Evolutionary conservation across 1,284 basidiomycete species (phyloP).

Genomic region (Irpex sp.): DNA sequence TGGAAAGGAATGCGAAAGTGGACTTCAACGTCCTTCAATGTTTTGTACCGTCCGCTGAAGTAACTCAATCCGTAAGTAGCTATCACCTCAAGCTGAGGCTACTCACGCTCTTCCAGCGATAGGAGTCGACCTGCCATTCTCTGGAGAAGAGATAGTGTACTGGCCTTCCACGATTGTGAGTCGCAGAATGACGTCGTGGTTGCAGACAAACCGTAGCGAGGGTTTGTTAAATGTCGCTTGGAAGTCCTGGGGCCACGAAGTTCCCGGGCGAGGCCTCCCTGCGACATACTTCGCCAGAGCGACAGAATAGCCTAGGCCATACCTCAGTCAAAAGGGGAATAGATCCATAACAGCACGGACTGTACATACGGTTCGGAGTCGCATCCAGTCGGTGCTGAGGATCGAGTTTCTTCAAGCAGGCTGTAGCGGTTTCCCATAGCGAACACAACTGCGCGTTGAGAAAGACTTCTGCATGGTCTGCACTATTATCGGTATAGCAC

Average conservation of each 20-base stretch:
- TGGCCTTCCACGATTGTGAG: slow-evolving; percentile 23
- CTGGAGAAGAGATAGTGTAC: slow-evolving; percentile 17
- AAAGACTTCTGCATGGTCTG: slow-evolving; percentile 26
- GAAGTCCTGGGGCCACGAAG: slow-evolving; percentile 15
- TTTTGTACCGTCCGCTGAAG: slow-evolving; percentile 2
- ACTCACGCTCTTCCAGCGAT: not conserved
- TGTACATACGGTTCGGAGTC: not conserved
- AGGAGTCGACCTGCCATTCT: slow-evolving; percentile 4
- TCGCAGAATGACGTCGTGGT: slow-evolving; percentile 25
- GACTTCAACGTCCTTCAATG: slow-evolving; percentile 13
- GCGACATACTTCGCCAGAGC: slow-evolving; percentile 22
- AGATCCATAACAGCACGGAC: not conserved
- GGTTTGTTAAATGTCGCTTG: slow-evolving; percentile 22
- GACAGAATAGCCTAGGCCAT: slow-evolving; percentile 14
- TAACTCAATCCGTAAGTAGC: not conserved
- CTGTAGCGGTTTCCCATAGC: slow-evolving; percentile 23
- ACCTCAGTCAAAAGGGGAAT: too few species aligned
- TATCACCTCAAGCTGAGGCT: not conserved
- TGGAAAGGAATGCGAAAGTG: slow-evolving; percentile 18
- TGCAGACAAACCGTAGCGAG: slow-evolving; percentile 26
- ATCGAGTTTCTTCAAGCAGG: slow-evolving; percentile 19
- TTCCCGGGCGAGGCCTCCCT: slow-evolving; percentile 9
- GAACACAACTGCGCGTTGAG: slow-evolving; percentile 28
- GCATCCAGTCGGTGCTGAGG: not conserved
- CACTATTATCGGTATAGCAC: slow-evolving; percentile 29